Evolutionary conservation across 2,329 filamentous ascomycete species (phyloP), one percentile per base, ranked within the genome.

Genomic region (Raffaelea arxii): DNA sequence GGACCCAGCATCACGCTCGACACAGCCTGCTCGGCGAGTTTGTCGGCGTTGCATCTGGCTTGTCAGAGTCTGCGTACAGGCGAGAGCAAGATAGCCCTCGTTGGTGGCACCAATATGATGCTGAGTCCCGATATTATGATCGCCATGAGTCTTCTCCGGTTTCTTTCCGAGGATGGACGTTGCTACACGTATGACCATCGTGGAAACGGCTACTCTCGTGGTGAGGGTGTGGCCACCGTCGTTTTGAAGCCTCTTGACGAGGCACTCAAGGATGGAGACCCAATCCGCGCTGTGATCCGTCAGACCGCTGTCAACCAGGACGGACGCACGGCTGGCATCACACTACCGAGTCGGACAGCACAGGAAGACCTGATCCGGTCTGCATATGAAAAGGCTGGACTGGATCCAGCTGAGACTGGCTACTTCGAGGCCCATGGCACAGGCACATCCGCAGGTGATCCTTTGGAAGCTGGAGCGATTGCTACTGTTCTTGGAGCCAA

Each of bases 141-240:
- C 12, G 46, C 49, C 41, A 52, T 54, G 50, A 49, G 49, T 21
- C 48, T 39, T 10, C 37, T 51, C 6, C 43, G 49, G 32, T 47
- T 55, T 43, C 49, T 56, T 1, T 56, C 53, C 18, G 35, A 41
- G 4, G 42, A 47, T 2, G 53, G 54, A 11, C 46, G 47, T 30
- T 51, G 27, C n/a, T 45, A 46, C 25, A 41, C 51, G 0, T 67
- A 71, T 37, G 57, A 63, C 21, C 59, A 64, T 0, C 62, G 59
- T 10, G 53, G 63, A 24, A 70, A 71, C 49, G 71, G 70, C 3
- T 74, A 71, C 48, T 65, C 59, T 1, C 60, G 68, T 5, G 69
- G 64, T 4, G 70, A 74, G 49, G 70, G 66, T 6, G 54, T 63
- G n/a, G 62, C 54, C 1, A 55, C 62, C 16, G 35, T 73, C 14